phyloP scores from a whole-genome alignment of 352 stramenopile genomes.

The Peronospora belbahrii region DNA sequence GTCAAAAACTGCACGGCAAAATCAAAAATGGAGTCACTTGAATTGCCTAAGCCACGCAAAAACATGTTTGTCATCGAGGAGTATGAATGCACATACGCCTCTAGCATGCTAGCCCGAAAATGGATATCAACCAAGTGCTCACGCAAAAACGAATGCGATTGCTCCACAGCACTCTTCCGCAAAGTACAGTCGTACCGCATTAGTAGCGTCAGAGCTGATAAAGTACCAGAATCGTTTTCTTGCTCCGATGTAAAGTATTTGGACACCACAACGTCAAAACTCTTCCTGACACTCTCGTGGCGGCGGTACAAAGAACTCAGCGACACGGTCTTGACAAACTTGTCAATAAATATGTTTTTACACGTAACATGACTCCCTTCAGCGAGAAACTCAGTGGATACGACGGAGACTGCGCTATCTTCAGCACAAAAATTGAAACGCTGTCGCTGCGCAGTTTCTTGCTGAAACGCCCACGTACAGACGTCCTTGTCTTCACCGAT shows the following conservation, averaged over 20 bases:
- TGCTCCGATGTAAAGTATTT: conserved; percentile 33
- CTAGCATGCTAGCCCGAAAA: conserved; percentile 69
- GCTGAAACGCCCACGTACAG: conserved; percentile 24
- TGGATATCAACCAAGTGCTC: conserved; percentile 66
- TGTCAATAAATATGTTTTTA: conserved; percentile 71
- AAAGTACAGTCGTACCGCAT: conserved; percentile 67
- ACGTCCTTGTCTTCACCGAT: conserved; percentile 19
- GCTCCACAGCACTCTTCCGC: conserved; percentile 46
- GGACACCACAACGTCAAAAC: conserved; percentile 41
- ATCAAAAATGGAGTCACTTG: conserved; percentile 83
- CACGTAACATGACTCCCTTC: conserved; percentile 30
- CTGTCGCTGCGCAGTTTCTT: conserved; percentile 27
- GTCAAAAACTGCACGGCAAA: conserved; percentile 85
- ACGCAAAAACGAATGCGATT: conserved; percentile 57
- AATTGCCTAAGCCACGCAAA: conserved; percentile 70
- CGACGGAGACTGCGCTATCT: conserved; percentile 8
- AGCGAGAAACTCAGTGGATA: conserved; percentile 17
- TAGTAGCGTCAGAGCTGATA: conserved; percentile 42
- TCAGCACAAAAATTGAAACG: conserved; percentile 31
- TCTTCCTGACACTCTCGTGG: conserved; percentile 57
- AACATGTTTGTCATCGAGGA: conserved; percentile 67
- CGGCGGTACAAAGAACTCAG: conserved; percentile 42
- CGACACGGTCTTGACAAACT: conserved; percentile 58
- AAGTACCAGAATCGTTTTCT: conserved; percentile 2
- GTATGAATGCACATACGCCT: conserved; percentile 68